phyloP scores from a whole-genome alignment of 1,284 basidiomycete genomes.

The Meripilus lineatus region DNA sequence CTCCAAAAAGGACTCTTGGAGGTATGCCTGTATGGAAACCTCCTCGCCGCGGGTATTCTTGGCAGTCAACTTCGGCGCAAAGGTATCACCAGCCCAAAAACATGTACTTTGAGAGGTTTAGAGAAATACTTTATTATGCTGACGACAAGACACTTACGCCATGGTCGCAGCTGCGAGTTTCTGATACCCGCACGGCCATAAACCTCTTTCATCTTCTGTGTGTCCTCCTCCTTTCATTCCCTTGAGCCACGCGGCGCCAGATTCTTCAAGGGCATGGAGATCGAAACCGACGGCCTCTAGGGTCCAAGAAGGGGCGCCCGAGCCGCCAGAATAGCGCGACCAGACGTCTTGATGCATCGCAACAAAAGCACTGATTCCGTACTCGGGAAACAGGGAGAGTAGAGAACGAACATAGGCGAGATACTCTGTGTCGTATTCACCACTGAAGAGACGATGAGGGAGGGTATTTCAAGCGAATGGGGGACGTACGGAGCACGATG shows the following conservation, averaged over 20 bases:
- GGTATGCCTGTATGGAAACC: conserved; percentile 73
- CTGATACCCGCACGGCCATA: conserved; percentile 91
- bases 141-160: conserved; percentile 51
- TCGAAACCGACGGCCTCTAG: conserved; percentile 79
- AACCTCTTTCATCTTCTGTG: conserved; percentile 65
- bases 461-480: background rate
- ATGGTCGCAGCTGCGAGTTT: conserved; percentile 86
- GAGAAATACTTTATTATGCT: background rate
- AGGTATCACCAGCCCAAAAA: conserved; percentile 88
- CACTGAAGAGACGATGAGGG: conserved; percentile 37
- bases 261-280: conserved; percentile 67
- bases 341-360: conserved; percentile 90
- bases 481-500: conserved; percentile 79
- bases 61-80: conserved; percentile 70
- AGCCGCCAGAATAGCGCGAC: conserved; percentile 92
- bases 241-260: conserved; percentile 79
- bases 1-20: conserved; percentile 80
- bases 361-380: conserved; percentile 81
- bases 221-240: conserved; percentile 76
- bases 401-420: conserved; percentile 75
- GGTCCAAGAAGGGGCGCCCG: conserved; percentile 92
- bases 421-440: conserved; percentile 81
- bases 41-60: conserved; percentile 41
- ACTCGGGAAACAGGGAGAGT: conserved; percentile 73
- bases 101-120: conserved; percentile 48